phyloP scores from a whole-genome alignment of 2,329 filamentous ascomycete species.

The Aspergillus udagawae region DNA sequence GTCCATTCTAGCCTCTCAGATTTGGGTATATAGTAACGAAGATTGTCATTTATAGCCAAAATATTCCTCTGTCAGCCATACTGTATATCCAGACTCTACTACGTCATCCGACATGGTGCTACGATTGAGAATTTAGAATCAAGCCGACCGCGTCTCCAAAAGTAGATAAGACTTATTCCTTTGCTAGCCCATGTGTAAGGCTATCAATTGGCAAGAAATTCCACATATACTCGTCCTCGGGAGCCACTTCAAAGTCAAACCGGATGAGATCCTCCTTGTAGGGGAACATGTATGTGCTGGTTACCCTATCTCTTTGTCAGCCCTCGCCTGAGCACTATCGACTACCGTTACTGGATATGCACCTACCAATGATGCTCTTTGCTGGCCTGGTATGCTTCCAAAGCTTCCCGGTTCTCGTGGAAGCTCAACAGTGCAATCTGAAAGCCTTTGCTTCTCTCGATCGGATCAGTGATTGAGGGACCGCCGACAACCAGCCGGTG shows the following conservation, averaged over 20 bases:
- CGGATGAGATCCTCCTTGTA: slow-evolving; percentile 51
- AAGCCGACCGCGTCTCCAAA: no score
- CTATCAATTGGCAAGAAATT: background rate
- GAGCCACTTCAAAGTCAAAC: slow-evolving; percentile 51
- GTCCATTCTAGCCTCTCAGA: no score
- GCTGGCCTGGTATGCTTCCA: slow-evolving; percentile 52
- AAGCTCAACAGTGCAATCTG: slow-evolving; percentile 52
- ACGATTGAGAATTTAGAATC: no score
- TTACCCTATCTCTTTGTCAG: slow-evolving; percentile 39
- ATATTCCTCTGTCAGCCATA: no score
- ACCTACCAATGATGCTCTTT: slow-evolving; percentile 49
- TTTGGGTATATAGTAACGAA: no score
- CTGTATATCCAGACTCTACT: no score
- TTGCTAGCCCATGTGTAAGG: background rate
- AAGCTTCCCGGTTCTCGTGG: slow-evolving; percentile 43
- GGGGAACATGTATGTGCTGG: slow-evolving; percentile 49
- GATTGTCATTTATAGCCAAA: no score
- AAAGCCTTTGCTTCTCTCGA: slow-evolving; percentile 52
- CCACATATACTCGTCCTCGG: slow-evolving; percentile 31
- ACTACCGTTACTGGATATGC: no score
- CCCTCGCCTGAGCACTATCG: background rate
- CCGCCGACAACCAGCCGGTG: slow-evolving; percentile 51
- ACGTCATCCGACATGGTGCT: no score
- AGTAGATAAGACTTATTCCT: background rate
- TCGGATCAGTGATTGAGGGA: slow-evolving; percentile 50